Evolutionary conservation across 164 flowering plant species (phyloP).

Genomic region (Chimonanthus praecox): DNA sequence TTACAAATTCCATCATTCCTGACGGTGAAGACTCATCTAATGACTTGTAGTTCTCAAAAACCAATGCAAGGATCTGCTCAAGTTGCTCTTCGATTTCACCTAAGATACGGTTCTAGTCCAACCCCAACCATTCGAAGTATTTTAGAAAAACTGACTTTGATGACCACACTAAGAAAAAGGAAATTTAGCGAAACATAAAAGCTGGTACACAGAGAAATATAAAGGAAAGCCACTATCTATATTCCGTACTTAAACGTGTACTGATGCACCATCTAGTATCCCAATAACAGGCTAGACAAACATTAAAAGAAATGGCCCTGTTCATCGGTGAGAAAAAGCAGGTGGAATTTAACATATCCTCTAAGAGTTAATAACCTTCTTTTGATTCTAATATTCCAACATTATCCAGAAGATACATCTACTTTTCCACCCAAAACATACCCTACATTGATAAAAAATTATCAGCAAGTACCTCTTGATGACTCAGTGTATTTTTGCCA

Average conservation of each 20-base stretch:
- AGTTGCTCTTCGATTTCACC: conserved; percentile 85
- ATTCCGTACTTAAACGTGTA: not conserved
- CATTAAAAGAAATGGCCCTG: not conserved
- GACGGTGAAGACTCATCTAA: conserved; percentile 74
- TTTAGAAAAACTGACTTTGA: not conserved
- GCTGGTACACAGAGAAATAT: not conserved
- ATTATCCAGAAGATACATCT: not conserved
- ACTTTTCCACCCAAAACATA: not conserved
- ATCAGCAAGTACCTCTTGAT: conserved; percentile 75
- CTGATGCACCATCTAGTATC: not conserved
- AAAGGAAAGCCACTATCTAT: not conserved
- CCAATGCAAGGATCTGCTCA: conserved; percentile 69
- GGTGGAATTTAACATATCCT: not conserved
- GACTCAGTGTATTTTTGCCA: conserved; percentile 64
- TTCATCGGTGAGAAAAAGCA: not conserved
- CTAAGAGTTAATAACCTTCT: not conserved
- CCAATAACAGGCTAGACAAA: not conserved
- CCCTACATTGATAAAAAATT: not conserved
- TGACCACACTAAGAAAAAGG: not conserved
- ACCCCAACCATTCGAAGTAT: conserved; percentile 4
- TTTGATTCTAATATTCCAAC: not conserved
- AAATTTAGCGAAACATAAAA: not conserved
- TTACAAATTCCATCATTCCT: conserved; percentile 68
- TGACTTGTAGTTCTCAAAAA: conserved; percentile 87
- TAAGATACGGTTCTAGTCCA: conserved; percentile 70